Evolutionary conservation across 352 stramenopile species (phyloP).

Genomic region (Elongisporangium anandrum): DNA sequence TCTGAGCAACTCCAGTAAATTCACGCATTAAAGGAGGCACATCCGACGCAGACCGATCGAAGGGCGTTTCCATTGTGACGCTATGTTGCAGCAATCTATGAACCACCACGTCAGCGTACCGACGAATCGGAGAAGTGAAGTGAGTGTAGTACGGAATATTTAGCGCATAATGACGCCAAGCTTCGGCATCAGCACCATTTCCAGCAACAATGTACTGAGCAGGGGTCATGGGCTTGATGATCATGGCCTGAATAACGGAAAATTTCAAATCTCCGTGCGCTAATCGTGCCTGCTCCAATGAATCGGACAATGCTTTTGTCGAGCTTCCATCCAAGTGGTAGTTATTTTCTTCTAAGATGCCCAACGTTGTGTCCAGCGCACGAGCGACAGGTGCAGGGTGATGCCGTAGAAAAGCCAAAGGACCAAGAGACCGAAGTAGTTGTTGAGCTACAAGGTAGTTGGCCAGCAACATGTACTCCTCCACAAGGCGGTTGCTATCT

Average conservation of each 20-base stretch:
- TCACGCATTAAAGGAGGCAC: conserved; percentile 27
- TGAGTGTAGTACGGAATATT: conserved; percentile 98
- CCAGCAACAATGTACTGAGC: conserved; percentile 92
- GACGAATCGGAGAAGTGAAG: conserved; percentile 96
- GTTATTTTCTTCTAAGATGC: conserved; percentile 36
- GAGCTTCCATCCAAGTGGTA: conserved; percentile 82
- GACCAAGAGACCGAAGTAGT: conserved; percentile 85
- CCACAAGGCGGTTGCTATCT: conserved; percentile 93
- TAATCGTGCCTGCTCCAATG: conserved; percentile 70
- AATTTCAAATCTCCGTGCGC: conserved; percentile 77
- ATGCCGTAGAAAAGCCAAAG: conserved; percentile 88
- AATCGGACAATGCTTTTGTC: conserved; percentile 81
- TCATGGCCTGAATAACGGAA: conserved; percentile 88
- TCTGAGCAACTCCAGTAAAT: conserved; percentile 48
- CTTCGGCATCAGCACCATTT: conserved; percentile 45
- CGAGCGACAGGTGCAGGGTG: conserved; percentile 74
- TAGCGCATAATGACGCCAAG: conserved; percentile 95
- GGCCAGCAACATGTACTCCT: conserved; percentile 99
- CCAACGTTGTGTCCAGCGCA: conserved; percentile 41
- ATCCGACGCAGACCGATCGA: conserved; percentile 10
- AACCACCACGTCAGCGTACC: conserved; percentile 89
- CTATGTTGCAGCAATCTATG: conserved; percentile 65
- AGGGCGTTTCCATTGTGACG: conserved; percentile 12
- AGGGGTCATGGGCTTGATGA: conserved; percentile 94
- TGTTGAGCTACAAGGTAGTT: conserved; percentile 98